Base-by-base conservation (phyloP, 1,284 basidiomycete species). In the Hymenochaete sp. region DNA sequence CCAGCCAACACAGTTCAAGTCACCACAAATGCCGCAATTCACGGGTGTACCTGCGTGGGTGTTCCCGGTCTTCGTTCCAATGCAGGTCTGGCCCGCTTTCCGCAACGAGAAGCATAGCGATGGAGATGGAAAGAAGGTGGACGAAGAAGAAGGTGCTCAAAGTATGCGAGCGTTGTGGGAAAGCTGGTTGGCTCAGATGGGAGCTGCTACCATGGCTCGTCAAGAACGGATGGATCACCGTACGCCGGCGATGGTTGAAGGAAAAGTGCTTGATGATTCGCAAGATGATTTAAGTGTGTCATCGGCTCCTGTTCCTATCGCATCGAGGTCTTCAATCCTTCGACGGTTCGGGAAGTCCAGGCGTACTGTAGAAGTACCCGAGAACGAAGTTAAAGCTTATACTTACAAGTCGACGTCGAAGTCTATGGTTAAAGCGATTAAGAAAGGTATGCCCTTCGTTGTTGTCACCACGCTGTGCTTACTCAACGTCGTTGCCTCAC, bases 31-130 rank as follows among this genome's bases (percentile, higher is more conserved):
- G 7, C 72, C 67, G 14, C 59, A 67, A 39, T 56, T 67, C n/a
- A 61, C 63, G 1, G 61, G 59, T 16, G 43, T 49, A 26, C 64
- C 65, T 9, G 68, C 82, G 0, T 70, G 83, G 60, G 80, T 83
- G n/a, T 85, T 87, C 70, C 82, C 85, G 4, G 72, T 87, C 28
- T 73, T 81, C 50, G 75, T 87, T 10, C 82, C 84, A 2, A 75
- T 79, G 57, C 72, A 79, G 28, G 71, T 68, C n/a, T 79, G 81
- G 70, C 72, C 78, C 6, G 71, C 73, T 7, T 73, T 82, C 58
- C 65, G 78, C 47, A 70, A 73, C 48, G 72, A 78, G 24, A 66
- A 63, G 49, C 67, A 64, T 42, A 19, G 14, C 5, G 57, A 58
- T 24, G 57, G 56, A 21, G 69, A 67, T 42, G 56, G 54, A 25